A percentile compares a stretch with the other conserved stretches of the same genome.
Evolutionary conservation across 257 asterid genomes (phyloP).

Genomic region (Solanum bulbocastanum): DNA sequence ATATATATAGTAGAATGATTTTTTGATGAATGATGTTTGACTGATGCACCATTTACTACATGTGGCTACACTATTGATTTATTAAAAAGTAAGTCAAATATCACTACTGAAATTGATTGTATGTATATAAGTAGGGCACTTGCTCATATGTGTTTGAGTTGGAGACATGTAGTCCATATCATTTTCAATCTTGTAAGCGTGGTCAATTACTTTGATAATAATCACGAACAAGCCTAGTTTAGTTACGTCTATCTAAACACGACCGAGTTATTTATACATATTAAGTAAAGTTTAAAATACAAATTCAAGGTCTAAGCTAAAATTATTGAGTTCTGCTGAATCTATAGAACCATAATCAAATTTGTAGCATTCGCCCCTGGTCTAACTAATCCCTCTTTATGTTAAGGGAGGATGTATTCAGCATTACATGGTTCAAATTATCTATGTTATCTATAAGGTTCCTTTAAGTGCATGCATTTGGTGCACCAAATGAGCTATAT

Average conservation of each 20-base stretch:
- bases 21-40: neutral
- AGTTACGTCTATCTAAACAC: neutral
- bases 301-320: neutral
- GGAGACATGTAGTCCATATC: neutral
- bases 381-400: neutral
- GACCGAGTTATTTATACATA: neutral
- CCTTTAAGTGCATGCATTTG: neutral
- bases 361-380: neutral
- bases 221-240: too few relatives aligned
- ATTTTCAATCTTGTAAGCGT: neutral
- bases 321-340: neutral
- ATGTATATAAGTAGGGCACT: neutral
- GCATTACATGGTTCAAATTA: neutral
- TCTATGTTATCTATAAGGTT: neutral
- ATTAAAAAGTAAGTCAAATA: neutral
- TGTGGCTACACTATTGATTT: rapidly evolving
- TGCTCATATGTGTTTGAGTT: neutral
- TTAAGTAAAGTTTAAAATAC: neutral
- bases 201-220: neutral
- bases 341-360: neutral
- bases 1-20: too few relatives aligned
- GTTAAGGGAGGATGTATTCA: neutral
- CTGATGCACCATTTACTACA: rapidly evolving
- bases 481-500: neutral
- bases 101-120: neutral